These are phyloP conservation scores for Pouteria campechiana DNA, from an alignment of 179 eudicot genomes.

Conservation along the genomic window DNA sequence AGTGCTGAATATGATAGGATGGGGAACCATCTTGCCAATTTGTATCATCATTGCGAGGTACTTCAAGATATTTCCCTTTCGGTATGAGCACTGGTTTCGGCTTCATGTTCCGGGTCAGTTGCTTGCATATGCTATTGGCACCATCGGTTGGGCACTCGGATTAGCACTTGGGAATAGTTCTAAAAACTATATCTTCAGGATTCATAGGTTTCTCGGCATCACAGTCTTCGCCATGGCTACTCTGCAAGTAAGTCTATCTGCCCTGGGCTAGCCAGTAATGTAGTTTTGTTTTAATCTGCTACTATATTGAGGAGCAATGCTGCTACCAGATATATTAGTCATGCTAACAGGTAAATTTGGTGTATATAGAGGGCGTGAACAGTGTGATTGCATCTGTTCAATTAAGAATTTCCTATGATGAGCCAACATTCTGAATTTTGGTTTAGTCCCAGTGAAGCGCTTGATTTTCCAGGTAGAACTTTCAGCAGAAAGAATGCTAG, in stretches of 20 bases:
- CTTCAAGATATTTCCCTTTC: not conserved
- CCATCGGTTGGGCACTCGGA: slow-evolving; percentile 1
- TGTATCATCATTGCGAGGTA: slow-evolving; percentile 13
- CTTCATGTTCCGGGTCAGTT: not conserved
- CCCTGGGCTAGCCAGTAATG: no score
- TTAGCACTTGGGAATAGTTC: not conserved
- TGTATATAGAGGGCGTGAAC: no score
- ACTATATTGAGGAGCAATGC: no score
- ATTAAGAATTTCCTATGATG: no score
- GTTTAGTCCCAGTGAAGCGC: no score
- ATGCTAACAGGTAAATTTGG: no score
- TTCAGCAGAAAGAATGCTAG: no score
- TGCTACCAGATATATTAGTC: no score
- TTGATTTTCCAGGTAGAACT: no score
- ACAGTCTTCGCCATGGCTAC: not conserved
- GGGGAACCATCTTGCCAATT: slow-evolving; percentile 14
- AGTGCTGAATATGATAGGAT: slow-evolving; percentile 8
- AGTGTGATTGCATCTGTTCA: no score
- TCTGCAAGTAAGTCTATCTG: not conserved
- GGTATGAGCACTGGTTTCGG: not conserved
- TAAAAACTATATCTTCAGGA: not conserved
- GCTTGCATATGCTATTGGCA: not conserved
- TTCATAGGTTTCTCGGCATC: not conserved
- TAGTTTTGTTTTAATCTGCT: no score
- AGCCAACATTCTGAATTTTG: no score